Evolutionary conservation across 257 asterid species (phyloP), one percentile per base, ranked within the genome.

Genomic region (Fraxinus excelsior): DNA sequence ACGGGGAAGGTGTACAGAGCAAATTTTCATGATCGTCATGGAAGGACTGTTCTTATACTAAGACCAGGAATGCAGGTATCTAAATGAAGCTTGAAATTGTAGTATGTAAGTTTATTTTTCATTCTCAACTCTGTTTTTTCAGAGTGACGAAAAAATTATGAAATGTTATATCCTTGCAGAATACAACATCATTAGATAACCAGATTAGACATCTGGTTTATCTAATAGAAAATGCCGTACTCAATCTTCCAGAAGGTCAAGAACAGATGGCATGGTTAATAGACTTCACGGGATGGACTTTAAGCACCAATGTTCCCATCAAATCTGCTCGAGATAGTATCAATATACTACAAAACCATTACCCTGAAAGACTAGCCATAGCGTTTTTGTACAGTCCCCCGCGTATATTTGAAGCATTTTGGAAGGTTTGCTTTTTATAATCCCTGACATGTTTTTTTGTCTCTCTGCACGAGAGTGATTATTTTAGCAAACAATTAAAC

Each of bases 191-290:
- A 34, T 10, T 93, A 37, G 99, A 95, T 76, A 90, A 89, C 85
- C 94, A 95, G 90, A 93, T 95, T 76, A 88, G 79, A 73, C 98
- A 93, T 85, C 82, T 95, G 83, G 98, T 95, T 53, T 95, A 95
- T 82, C 93, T 91, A 67, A 85, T 95, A 32, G 98, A 95, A 80
- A 95, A 95, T 74, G 97, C 99, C 12, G 84, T 93, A 77, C 91
- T 91, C 67, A 95, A 93, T 86, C 99, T 93, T 79, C 97, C 96
- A 4, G 96, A 90, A 89, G 98, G 88, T 31, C 97, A 95, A 82
- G 96, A 90, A 68, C 97, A 95, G 83, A 91, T 93, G 97, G 88
- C 96, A 13, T 95, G 99, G 99, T 80, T 95, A 67, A 93, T 95
- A 72, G 98, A 95, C 87, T 95, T 93, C 87, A 84, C 97, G 2